Base-by-base conservation (phyloP, 73 alveolate genomes). In the Paramecium biaurelia region DNA sequence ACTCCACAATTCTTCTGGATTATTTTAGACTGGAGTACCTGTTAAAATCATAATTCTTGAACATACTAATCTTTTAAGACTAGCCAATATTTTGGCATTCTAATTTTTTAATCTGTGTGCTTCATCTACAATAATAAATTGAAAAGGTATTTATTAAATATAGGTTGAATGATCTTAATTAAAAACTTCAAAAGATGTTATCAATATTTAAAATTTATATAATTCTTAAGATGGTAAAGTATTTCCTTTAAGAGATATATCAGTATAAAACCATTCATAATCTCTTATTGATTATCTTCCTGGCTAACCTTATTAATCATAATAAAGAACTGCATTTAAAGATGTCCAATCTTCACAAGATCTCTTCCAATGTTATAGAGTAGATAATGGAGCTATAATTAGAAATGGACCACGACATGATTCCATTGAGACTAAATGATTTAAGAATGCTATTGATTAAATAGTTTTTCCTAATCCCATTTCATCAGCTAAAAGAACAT, bases 41-140 rank as follows among this genome's bases (percentile, higher is more conserved):
- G 95, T 92, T 74, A 93, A 42, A 26, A 98, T 95, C 86, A 98
- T 92, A 63, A 97, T 94, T 85, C 99, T 90, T 85, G 93, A 95
- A 58, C 99, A 98, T 1, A 99, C 97, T 70, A 97, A 98, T 76
- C 97, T 98, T 82, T 96, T 97, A 21, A 98, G 96, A 8, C 97
- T 67, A 63, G 94, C 96, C 57, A 98, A 95, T 79, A 97, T 95
- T 93, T 98, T 98, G 6, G 99, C 99, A 92, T 94, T 93, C 85
- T 97, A 95, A 94, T 98, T 98, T 93, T 98, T 98, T 57, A 98
- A 95, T 79, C 99, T 92, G 93, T 98, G 99, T 57, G 99, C 99
- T 93, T 98, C 99, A 95, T 98, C 99, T 11, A 98, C 95, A 21
- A 98, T 98, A 58, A 98, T 95, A 92, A 97, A 97, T 93, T 95